Evolutionary conservation across 2,329 filamentous ascomycete genomes (phyloP), one percentile per base, ranked within the genome.

Genomic region (Colletotrichum sp.): DNA sequence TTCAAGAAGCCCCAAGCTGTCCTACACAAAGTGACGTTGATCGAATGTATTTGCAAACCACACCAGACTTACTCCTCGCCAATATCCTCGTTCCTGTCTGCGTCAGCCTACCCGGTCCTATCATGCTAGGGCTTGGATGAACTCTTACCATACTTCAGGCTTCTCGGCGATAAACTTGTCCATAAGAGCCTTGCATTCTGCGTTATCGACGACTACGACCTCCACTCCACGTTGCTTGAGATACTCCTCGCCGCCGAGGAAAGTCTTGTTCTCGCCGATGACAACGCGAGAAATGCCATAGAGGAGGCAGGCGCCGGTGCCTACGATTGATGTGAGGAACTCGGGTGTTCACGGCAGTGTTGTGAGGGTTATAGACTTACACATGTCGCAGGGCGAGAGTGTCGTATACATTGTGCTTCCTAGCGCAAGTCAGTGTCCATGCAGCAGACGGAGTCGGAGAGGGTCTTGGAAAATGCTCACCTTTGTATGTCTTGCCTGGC

Each of bases 371-470:
- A 32, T 21, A 58, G 34, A 36, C 74, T 76, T 36, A 76, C 93
- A 96, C 94, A 96, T 96, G 81, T 95, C 93, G 83, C 94, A 96
- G 1, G 94, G 94, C 4, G 93, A 94, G 8, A 96, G 87, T 1
- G 94, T 95, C 4, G 94, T 96, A 85, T 94, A 96, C 93, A 96
- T 95, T n/a, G 94, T 96, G 43, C 93, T 90, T 30, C 67, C 67
- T 70, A 34, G 92, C 92, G 75, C 32, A 32, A 16, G 26, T 58
- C n/a, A 52, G 43, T 52, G n/a, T 21, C 43, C n/a, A 52, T 13
- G 10, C 6, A n/a, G n/a, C 10, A 52, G 43, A 52, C n/a, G n/a
- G 43, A 13, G 43, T 21, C 10, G n/a, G n/a, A 21, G 43, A 52
- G n/a, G n/a, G 10, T 52, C 34, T 6, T 21, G 6, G n/a, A 13